Base-by-base conservation (phyloP, 176 grass and related monocot species). In the Puya raimondii region DNA sequence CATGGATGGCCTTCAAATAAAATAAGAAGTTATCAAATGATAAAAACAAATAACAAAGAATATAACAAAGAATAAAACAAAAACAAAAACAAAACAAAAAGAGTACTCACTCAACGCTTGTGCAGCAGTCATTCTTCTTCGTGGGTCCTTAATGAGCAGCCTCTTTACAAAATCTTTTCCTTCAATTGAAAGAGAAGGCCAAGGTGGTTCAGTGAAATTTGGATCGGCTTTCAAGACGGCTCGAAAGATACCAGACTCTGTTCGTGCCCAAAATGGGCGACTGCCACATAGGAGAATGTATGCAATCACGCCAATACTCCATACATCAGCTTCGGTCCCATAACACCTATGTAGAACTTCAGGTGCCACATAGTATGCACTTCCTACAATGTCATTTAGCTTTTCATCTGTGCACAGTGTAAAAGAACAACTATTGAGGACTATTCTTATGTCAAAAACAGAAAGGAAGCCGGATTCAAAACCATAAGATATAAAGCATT, bases 271-370 rank as follows among this genome's bases (percentile, higher is more conserved):
- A 78, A 91, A 91, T 66, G 89, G 89, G 11, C 89, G 85, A 50
- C 89, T 91, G 76, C 89, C 89, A 8, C 89, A 91, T 47, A 91
- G 89, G 48, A 91, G 85, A 47, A 91, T 91, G 83, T 91, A 91
- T 53, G 89, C 85, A 70, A 91, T 88, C 56, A 91, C 89, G 69
- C 89, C 89, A 78, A 91, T 85, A 76, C 89, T 91, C 89, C 89
- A 91, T 15, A 91, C 85, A 85, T 91, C 89, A 70, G 89, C 89
- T 82, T 91, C 89, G 53, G 85, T 88, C 70, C 89, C 78, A 74
- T 91, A 91, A 65, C 79, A 91, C 77, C 82, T 91, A 66, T 88
- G 89, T 63, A 91, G 71, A 80, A 88, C 75, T 63, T 77, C 75
- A 29, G 75, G 75, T 63, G 75, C 75, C 48, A 77, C 75, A 77